Evolutionary conservation across 179 eudicot species (phyloP).

Genomic region (Monotropa hypopitys): DNA sequence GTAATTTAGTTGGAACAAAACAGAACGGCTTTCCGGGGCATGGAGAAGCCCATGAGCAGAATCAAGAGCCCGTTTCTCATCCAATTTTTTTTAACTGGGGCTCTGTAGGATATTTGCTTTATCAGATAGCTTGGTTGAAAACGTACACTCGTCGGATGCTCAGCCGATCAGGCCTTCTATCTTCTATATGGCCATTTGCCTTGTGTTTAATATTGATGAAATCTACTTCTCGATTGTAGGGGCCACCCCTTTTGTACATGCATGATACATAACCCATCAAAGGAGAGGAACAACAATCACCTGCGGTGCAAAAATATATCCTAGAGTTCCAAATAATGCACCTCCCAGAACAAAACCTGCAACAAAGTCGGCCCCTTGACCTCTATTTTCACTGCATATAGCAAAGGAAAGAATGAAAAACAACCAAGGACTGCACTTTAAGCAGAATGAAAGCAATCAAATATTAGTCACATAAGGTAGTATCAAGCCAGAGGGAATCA

Average conservation of each 20-base stretch:
- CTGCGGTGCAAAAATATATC: slow-evolving; percentile 82
- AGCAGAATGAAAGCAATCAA: not conserved
- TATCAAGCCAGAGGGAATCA: not conserved
- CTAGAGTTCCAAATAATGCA: slow-evolving; percentile 69
- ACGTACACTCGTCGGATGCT: not conserved
- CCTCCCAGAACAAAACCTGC: slow-evolving; percentile 78
- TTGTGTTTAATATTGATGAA: not conserved
- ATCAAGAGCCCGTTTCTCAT: not conserved
- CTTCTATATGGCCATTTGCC: not conserved
- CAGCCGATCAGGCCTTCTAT: not conserved
- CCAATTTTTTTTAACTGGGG: not conserved
- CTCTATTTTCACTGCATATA: slow-evolving; percentile 34
- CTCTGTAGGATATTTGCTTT: not conserved
- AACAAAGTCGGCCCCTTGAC: slow-evolving; percentile 58
- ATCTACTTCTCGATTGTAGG: not conserved
- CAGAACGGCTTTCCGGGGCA: not conserved
- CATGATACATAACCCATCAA: not conserved
- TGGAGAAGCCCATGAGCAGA: not conserved
- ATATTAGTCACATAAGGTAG: not conserved
- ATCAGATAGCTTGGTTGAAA: not conserved
- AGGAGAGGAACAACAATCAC: slow-evolving; percentile 19
- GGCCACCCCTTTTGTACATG: not conserved
- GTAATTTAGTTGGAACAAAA: not conserved
- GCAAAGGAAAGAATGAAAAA: not conserved
- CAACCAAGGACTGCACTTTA: not conserved